These are phyloP conservation scores for Lactarius vividus DNA, from an alignment of 768 basidiomycete genomes.

Conservation along the genomic window DNA sequence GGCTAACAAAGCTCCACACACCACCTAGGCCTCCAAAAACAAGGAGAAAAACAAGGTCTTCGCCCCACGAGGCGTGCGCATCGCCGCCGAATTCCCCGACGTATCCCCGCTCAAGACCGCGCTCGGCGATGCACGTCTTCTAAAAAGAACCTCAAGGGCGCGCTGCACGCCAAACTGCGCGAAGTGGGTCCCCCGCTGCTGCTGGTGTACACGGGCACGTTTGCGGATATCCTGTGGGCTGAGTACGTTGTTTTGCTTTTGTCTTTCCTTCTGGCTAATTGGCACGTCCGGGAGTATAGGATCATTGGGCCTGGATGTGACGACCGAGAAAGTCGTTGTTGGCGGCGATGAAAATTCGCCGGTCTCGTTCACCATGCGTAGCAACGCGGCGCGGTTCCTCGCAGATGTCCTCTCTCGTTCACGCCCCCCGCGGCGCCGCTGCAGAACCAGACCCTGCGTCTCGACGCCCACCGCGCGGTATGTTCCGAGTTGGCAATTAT, in stretches of 20 bases:
- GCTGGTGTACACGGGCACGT: slow-evolving; percentile 25
- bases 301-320: slow-evolving; percentile 14
- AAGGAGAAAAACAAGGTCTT: slow-evolving; percentile 8
- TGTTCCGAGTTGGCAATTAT: neutral
- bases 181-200: slow-evolving; percentile 25
- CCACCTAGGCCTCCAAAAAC: slow-evolving; percentile 8
- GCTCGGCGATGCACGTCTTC: slow-evolving; percentile 23
- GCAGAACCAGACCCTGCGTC: slow-evolving; percentile 19
- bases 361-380: slow-evolving; percentile 26
- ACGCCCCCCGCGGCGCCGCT: slow-evolving; percentile 22
- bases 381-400: slow-evolving; percentile 27
- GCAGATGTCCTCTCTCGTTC: slow-evolving; percentile 25
- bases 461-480: slow-evolving; percentile 26
- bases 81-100: slow-evolving; percentile 17
- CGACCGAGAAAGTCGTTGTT: slow-evolving; percentile 22
- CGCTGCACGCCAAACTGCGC: slow-evolving; percentile 18
- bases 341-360: slow-evolving; percentile 24
- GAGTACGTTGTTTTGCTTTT: slow-evolving; percentile 5
- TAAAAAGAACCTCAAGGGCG: slow-evolving; percentile 16
- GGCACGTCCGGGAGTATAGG: neutral
- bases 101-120: slow-evolving; percentile 17
- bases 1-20: neutral
- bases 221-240: slow-evolving; percentile 18
- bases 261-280: neutral
- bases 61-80: slow-evolving; percentile 21